Base-by-base conservation (phyloP, 2,329 filamentous ascomycete genomes). In the Cercospora sesami region DNA sequence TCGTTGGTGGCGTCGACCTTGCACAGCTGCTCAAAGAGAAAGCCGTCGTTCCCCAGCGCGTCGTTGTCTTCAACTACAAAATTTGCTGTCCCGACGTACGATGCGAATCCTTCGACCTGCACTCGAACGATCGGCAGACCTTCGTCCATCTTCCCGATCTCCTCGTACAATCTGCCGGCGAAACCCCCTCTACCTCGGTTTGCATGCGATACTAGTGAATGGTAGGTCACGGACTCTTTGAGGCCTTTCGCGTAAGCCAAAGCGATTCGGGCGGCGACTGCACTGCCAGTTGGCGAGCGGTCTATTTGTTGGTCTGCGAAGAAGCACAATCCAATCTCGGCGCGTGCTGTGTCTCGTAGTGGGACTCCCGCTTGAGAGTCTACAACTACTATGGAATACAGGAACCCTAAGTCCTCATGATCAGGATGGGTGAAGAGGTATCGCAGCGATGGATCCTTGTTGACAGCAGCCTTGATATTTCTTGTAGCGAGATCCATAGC, bases 301-400 rank as follows among this genome's bases (percentile, higher is more conserved):
- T 86, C 83, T 51, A 85, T 79, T 68, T 84, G 80, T 63, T 81
- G 79, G 30, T 83, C 79, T 0, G 81, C 81, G 68, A 84, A 73
- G 62, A 72, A 73, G 60, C 70, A 72, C 23, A 73, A 28, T 81
- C 74, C 80, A 81, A 71, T 81, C 68, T 84, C 83, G 8, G 76
- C 74, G 6, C 77, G 76, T 4, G 63, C 60, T 3, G 73, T 72
- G 5, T 64, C 72, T 2, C 26, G 58, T 12, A 71, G 66, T 4
- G 66, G 59, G 18, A 42, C 33, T 2, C 75, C 73, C 16, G 75
- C 28, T 18, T 31, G 23, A 23, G 75, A 26, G 68, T 81, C 76
- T 1, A 78, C 77, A 8, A 83, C 70, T 67, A 83, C 80, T 18
- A 83, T 75, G 4, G 78, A 79, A 65, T 84, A 83, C 6, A 73